phyloP scores from a whole-genome alignment of 2,329 filamentous ascomycete species.

The Ceratocystis variospora region DNA sequence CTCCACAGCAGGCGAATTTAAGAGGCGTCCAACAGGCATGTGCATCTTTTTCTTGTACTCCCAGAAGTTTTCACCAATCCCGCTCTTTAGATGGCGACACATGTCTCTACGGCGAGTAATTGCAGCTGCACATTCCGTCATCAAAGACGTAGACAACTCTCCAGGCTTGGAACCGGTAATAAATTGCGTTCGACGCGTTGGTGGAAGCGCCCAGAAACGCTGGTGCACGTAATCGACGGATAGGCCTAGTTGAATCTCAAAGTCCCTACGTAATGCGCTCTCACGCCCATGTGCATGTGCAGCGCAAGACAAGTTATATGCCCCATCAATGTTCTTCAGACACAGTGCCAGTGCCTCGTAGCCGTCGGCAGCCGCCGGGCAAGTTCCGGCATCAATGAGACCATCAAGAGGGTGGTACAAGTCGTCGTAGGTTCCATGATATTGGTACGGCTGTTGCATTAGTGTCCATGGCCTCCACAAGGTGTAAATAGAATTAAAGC shows the following conservation, averaged over 20 bases:
- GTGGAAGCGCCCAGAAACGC: conserved; percentile 3
- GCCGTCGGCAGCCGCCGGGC: neutral
- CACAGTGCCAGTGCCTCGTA: neutral
- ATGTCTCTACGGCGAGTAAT: neutral
- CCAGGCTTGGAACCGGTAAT: neutral
- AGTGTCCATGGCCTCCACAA: conserved; percentile 3
- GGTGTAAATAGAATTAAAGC: neutral
- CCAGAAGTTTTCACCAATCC: conserved; percentile 5
- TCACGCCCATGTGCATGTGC: neutral
- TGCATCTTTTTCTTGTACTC: neutral
- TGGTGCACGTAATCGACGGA: neutral
- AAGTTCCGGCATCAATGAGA: neutral
- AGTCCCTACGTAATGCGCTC: neutral
- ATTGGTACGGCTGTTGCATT: neutral
- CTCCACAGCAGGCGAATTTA: neutral
- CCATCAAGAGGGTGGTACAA: conserved; percentile 9
- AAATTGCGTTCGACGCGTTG: neutral
- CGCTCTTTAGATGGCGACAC: neutral
- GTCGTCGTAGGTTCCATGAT: conserved; percentile 4
- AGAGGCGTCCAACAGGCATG: neutral
- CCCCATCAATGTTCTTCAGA: neutral
- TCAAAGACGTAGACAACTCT: neutral
- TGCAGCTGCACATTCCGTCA: neutral
- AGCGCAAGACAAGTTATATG: neutral
- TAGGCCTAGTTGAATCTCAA: neutral